phyloP scores from a whole-genome alignment of 2,329 filamentous ascomycete species.

The Cytospora schulzeri region DNA sequence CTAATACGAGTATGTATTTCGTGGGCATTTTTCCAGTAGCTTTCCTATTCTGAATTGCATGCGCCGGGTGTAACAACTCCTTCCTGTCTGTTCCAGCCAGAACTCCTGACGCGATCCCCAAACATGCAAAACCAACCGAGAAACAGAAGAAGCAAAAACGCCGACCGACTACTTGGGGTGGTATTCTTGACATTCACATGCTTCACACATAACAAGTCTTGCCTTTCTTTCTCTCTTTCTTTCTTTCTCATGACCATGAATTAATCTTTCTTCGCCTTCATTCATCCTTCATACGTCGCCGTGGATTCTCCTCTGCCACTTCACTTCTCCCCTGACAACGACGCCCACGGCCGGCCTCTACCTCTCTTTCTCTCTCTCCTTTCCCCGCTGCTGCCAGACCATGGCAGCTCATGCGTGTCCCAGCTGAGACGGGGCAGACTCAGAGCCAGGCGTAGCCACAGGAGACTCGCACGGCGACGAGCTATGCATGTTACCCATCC shows the following conservation, averaged over 20 bases:
- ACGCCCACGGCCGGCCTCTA: no score
- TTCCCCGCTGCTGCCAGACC: neutral
- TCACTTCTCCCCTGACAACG: neutral
- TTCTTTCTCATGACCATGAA: neutral
- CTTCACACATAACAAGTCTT: neutral
- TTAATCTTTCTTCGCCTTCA: neutral
- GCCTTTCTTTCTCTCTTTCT: neutral
- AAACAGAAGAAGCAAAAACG: neutral
- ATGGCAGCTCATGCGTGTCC: neutral
- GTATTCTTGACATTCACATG: neutral
- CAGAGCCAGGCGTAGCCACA: neutral
- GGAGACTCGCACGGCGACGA: conserved; percentile 7
- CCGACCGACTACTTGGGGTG: neutral
- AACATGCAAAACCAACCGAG: neutral
- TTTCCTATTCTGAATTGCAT: neutral
- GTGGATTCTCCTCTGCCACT: neutral
- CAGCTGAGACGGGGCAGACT: neutral
- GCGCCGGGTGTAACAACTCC: no score
- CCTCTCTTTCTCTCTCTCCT: no score
- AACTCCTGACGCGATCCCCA: neutral
- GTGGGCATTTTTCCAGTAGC: no score
- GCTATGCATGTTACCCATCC: conserved; percentile 18
- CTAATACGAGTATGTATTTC: no score
- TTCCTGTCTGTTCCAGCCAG: neutral
- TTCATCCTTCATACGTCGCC: neutral